Base-by-base conservation (phyloP, 106 monocot species). In the Apostasia ramifera region DNA sequence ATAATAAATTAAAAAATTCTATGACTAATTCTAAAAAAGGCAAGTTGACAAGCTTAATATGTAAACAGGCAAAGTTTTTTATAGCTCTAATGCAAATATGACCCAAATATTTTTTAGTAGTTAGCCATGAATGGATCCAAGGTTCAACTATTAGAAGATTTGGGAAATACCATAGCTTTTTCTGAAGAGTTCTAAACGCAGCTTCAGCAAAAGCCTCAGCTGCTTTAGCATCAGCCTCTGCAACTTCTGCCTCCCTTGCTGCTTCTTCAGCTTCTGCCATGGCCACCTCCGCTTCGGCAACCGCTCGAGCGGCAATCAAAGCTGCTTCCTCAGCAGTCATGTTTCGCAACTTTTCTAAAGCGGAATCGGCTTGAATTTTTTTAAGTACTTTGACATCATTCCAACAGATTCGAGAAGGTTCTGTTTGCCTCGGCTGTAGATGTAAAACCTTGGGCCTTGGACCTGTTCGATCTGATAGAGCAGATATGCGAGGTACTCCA, bases 211-310 rank as follows among this genome's bases (percentile, higher is more conserved):
- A 88, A 61, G 88, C 83, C 66, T 86, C 79, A 50, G 91, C 88
- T 44, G 79, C 86, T 71, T 88, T 88, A 15, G 86, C 85, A 57
- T 88, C 84, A 57, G 88, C 91, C 80, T 95, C 95, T 47, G 91
- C 88, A 73, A 71, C 74, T 64, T 91, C 91, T 44, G 95, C 95
- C 53, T 82, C 83, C 56, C 73, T 79, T 2, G 83, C 78, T 42
- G 95, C 91, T 69, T 74, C 84, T 73, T 95, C 91, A 62, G 95
- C 95, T 68, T 95, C 88, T 44, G 75, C 80, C 70, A 84, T 84
- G 55, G 88, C 88, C 50, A 67, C 68, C 76, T 95, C 95, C 42
- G 95, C 95, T 76, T 91, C 91, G 12, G 88, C 86, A 76, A 95
- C 81, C 37, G 91, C 91, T 56, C 67, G 83, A 51, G 88, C 86